These are phyloP conservation scores for Penicillium pulvis DNA, from an alignment of 495 filamentous ascomycete genomes.

Conservation along the genomic window DNA sequence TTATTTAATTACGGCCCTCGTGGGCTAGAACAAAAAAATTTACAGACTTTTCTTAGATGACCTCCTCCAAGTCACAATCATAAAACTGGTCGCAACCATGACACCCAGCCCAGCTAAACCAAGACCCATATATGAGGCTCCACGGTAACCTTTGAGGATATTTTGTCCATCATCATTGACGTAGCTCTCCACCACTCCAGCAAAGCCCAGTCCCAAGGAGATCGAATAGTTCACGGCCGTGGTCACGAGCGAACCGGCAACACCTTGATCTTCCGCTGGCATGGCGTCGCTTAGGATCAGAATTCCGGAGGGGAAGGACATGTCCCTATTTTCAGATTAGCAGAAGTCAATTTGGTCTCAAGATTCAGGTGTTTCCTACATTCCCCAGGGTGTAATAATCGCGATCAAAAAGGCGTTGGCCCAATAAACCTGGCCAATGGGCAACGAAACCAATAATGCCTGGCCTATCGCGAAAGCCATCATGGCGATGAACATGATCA, in stretches of 20 bases:
- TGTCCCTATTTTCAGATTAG: constrained; percentile 31
- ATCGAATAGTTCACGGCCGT: constrained; percentile 70
- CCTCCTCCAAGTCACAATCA: constrained; percentile 16
- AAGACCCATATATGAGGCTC: constrained; percentile 39
- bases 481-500: constrained; percentile 55
- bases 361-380: constrained; percentile 48
- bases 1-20: background rate
- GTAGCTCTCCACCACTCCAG: constrained; percentile 61
- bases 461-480: constrained; percentile 42
- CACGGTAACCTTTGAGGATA: constrained; percentile 39
- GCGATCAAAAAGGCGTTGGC: constrained; percentile 47
- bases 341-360: constrained; percentile 12
- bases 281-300: constrained; percentile 41
- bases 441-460: constrained; percentile 36
- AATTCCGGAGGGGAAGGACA: constrained; percentile 41
- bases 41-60: constrained; percentile 6
- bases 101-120: constrained; percentile 36
- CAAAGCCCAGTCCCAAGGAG: constrained; percentile 65
- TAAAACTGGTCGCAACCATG: constrained; percentile 20
- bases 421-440: constrained; percentile 48
- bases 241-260: constrained; percentile 61
- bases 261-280: constrained; percentile 41
- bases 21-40: background rate
- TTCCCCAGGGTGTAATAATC: constrained; percentile 54
- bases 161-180: constrained; percentile 47